phyloP scores from a whole-genome alignment of 2,329 filamentous ascomycete species.

The Phyllosticta citribraziliensis region DNA sequence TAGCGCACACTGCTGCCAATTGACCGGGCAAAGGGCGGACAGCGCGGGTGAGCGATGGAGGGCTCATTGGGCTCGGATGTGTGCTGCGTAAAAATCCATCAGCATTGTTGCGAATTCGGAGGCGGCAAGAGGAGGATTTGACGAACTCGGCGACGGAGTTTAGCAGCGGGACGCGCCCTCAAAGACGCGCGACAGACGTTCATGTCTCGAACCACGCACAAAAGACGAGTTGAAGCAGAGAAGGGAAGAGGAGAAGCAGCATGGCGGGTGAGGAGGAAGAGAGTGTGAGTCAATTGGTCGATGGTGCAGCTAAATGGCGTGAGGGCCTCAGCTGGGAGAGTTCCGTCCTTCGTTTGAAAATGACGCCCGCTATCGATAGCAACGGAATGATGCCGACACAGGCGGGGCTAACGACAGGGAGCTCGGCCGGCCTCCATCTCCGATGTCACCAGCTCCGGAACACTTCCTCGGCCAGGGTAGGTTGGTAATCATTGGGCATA shows the following conservation, averaged over 20 bases:
- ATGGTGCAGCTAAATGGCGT: background rate
- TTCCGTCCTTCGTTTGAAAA: background rate
- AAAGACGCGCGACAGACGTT: slow-evolving; percentile 3
- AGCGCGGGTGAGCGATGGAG: background rate
- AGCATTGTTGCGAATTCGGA: slow-evolving; percentile 5
- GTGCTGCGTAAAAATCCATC: slow-evolving; percentile 1
- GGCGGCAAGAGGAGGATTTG: background rate
- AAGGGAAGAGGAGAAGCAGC: slow-evolving; percentile 6
- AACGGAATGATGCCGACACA: background rate
- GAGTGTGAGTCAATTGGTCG: slow-evolving; percentile 3
- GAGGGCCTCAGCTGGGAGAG: background rate
- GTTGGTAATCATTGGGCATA: background rate
- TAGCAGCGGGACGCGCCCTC: background rate
- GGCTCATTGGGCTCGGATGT: slow-evolving; percentile 1
- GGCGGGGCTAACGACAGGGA: background rate
- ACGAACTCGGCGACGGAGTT: slow-evolving; percentile 5
- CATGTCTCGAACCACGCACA: slow-evolving; percentile 9
- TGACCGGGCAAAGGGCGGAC: background rate
- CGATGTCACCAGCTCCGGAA: background rate
- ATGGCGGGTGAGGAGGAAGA: background rate
- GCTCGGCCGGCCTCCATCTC: background rate
- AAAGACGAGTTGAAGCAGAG: slow-evolving; percentile 3
- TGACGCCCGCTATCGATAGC: slow-evolving; percentile 9
- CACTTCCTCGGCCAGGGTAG: background rate
- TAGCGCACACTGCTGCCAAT: slow-evolving; percentile 10